Evolutionary conservation across 1,284 basidiomycete species (phyloP), one percentile per base, ranked within the genome.

Genomic region (Ustilago nuda): DNA sequence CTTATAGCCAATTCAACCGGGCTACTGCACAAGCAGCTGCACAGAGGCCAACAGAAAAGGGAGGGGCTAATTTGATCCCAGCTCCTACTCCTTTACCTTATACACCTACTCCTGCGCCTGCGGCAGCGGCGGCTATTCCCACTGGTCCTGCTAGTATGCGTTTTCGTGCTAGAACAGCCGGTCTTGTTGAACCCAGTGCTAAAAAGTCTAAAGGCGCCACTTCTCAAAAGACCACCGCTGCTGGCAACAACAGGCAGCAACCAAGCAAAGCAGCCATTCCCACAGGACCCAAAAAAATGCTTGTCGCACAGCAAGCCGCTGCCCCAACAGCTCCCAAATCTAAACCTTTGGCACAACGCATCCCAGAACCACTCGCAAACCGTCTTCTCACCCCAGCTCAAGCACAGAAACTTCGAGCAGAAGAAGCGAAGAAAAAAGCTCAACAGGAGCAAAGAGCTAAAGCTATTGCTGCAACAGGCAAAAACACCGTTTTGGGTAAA

Each of bases 371-470:
- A 11, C 67, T 77, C n/a, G 70, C 64, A 3, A 77, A 77, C 56
- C 63, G 75, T 23, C 67, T 77, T 17, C 65, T 77, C 41, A 77
- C 75, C 15, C 75, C 58, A 2, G 75, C 64, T 8, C 75, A 77
- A 30, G 75, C 75, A 8, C 66, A 73, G 23, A 77, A 77, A 48
- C 51, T 77, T 32, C 66, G 61, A n/a, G 71, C 64, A 17, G 71
- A 73, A 45, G 75, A 77, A 52, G 75, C 75, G 13, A 70, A 64
- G 66, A 73, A 77, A 55, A 77, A 77, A 61, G 75, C 75, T 4
- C 43, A 27, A 32, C 60, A 62, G 15, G 66, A 72, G 19, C 66
- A 63, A 15, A 58, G 62, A 9, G 74, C 74, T 23, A 45, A 64
- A 36, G 74, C 74, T 4, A 67, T 70, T 33, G 59, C 59, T 6